A percentile compares a stretch with the other conserved stretches of the same genome.
phyloP scores from a whole-genome alignment of 2,329 filamentous ascomycete species.

The Rutstroemia sp. region DNA sequence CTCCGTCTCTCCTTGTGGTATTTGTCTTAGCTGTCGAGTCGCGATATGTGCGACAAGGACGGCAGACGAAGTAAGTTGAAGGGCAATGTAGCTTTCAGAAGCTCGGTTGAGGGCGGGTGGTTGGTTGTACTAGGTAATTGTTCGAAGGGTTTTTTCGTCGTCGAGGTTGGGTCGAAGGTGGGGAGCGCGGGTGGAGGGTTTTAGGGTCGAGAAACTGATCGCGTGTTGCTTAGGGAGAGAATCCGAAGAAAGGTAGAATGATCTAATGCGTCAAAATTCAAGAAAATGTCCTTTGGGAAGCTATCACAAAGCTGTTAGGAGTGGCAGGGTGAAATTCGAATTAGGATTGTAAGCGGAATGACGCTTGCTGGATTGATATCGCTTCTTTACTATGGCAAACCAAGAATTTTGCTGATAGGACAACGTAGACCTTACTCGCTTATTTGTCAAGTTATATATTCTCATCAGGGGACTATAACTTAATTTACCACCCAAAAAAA shows the following conservation, averaged over 20 bases:
- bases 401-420: not conserved
- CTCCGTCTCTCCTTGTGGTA: not conserved
- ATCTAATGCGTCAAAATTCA: not conserved
- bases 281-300: not conserved
- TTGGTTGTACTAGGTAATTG: not conserved
- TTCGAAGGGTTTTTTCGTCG: conserved; percentile 6
- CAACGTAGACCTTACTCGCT: conserved; percentile 1
- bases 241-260: not conserved
- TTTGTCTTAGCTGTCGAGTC: not conserved
- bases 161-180: conserved; percentile 6
- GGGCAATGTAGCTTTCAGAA: conserved; percentile 1
- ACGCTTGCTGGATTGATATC: not conserved
- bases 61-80: not conserved
- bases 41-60: not conserved
- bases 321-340: not conserved
- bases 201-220: not conserved
- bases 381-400: not conserved
- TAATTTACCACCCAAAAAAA: too few relatives aligned
- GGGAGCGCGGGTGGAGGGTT: not conserved
- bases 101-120: conserved; percentile 3
- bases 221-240: not conserved
- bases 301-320: not conserved
- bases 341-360: not conserved
- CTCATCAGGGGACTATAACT: conserved; percentile 4
- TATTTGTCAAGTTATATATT: not conserved